phyloP scores from a whole-genome alignment of 306 rosid genomes.

The Vigna unguiculata region DNA sequence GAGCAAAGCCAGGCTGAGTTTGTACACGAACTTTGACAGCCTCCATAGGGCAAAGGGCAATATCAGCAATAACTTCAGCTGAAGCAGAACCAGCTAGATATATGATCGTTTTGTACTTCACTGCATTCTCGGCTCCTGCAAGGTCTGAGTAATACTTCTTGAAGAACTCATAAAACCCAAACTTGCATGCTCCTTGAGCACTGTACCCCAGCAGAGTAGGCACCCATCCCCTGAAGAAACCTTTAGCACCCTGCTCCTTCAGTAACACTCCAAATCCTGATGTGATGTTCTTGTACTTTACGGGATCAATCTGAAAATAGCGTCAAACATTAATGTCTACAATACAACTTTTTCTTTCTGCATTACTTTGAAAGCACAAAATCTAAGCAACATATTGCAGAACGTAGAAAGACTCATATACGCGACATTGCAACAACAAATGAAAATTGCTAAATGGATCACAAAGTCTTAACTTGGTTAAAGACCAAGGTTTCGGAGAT shows the following conservation, averaged over 20 bases:
- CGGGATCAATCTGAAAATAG: slow-evolving; percentile 67
- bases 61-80: slow-evolving; percentile 81
- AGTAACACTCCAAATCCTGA: slow-evolving; percentile 78
- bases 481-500: neutral
- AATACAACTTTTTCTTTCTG: neutral
- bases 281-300: slow-evolving; percentile 68
- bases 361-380: neutral
- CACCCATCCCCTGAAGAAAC: slow-evolving; percentile 82
- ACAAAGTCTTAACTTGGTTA: neutral
- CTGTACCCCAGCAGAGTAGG: slow-evolving; percentile 88
- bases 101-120: slow-evolving; percentile 80
- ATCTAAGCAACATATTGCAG: neutral
- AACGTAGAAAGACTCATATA: neutral
- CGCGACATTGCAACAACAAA: no score
- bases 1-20: slow-evolving; percentile 89
- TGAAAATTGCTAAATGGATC: neutral
- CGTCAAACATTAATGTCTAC: neutral
- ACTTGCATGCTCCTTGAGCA: slow-evolving; percentile 87
- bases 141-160: slow-evolving; percentile 85
- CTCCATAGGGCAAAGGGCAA: slow-evolving; percentile 89
- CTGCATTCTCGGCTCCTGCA: slow-evolving; percentile 77
- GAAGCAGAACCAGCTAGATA: slow-evolving; percentile 87
- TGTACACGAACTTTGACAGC: slow-evolving; percentile 92
- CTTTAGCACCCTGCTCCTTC: slow-evolving; percentile 77
- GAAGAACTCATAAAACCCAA: slow-evolving; percentile 82